Evolutionary conservation across 192 early-diverging fungal genomes (phyloP).

Genomic region (Coemansia umbellata): DNA sequence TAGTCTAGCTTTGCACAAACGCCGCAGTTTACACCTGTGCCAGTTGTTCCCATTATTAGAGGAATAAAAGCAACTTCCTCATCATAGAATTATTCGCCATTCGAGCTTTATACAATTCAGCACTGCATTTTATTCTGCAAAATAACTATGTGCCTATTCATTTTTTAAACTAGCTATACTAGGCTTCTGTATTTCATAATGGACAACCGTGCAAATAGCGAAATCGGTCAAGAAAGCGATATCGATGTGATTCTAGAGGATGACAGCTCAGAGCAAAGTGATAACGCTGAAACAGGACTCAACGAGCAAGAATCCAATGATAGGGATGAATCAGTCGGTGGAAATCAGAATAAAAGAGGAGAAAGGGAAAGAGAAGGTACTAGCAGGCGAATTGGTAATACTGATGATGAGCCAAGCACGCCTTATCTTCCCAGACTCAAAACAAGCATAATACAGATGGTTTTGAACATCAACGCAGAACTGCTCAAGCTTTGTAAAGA

Average conservation of each 20-base stretch:
- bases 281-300: constrained; percentile 1
- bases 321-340: background rate
- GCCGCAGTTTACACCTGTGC: no score
- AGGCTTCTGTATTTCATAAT: no score
- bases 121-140: no score
- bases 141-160: no score
- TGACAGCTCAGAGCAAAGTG: constrained; percentile 27
- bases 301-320: background rate
- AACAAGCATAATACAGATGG: constrained; percentile 52
- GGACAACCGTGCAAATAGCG: constrained; percentile 19
- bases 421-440: constrained; percentile 49
- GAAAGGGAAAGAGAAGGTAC: constrained; percentile 2
- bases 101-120: no score
- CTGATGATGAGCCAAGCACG: constrained; percentile 30
- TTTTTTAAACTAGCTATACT: no score
- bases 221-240: constrained; percentile 34
- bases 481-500: constrained; percentile 57
- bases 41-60: no score
- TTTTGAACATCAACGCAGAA: constrained; percentile 61
- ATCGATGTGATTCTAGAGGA: constrained; percentile 45
- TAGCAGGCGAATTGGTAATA: constrained; percentile 1
- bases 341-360: background rate
- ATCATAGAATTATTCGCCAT: no score
- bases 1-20: no score
- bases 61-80: no score